Base-by-base conservation (phyloP, 2,329 filamentous ascomycete genomes). In the Fusarium chaquense region DNA sequence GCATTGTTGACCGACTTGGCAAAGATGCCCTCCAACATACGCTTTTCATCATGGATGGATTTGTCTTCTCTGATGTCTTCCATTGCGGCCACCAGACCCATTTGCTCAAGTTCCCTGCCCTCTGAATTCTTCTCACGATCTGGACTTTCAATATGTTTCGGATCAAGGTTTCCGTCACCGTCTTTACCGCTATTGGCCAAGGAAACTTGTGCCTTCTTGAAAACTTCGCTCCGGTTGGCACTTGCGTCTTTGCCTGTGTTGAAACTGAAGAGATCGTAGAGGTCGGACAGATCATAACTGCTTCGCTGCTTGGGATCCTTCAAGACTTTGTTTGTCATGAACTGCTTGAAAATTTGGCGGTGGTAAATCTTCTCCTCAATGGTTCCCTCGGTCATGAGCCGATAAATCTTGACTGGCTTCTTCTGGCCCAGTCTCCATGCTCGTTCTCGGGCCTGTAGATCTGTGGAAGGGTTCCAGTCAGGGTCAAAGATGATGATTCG, bases 311-410 rank as follows among this genome's bases (percentile, higher is more conserved):
- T 97, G 0, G 96, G 94, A 74, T 99, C 95, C 73, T 92, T 94
- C 52, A 99, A 80, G 9, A 99, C 94, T 79, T 98, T 98, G 81
- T 98, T 97, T 5, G 94, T 96, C 66, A 99, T 85, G 76, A 98
- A 98, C 74, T 98, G 95, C 80, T 99, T 99, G 85, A 97, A 99
- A 52, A 99, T 96, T 76, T 99, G 96, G 18, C 97, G 91, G 79
- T 99, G 95, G 69, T 98, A 99, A 32, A 99, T 99, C 82, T 99
- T 99, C 80, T 99, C 96, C 77, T 99, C 96, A 26, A 99, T 99
- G 0, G 97, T 99, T 2, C 96, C 96, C 7, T 95, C 93, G 6
- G 93, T 97, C 92, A 99, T 97, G n/a, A 99, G 85, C 36, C 97
- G 91, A 78, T 98, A 99, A 24, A 99, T 97, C 6, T 93, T 94